Evolutionary conservation across 2,329 filamentous ascomycete species (phyloP), one percentile per base, ranked within the genome.

Genomic region (Paracamarosporium sp.): DNA sequence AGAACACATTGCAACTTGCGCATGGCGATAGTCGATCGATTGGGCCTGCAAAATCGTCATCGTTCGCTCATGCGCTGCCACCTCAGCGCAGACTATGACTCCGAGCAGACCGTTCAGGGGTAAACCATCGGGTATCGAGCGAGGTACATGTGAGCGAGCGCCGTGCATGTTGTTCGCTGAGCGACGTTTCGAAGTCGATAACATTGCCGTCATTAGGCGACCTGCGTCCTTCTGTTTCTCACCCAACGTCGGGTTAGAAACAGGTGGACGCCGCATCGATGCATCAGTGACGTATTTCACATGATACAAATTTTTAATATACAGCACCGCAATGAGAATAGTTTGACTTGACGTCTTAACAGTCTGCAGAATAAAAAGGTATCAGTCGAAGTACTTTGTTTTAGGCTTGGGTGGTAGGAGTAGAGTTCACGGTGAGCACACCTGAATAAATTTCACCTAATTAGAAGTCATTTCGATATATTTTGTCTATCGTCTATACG

Each of bases 151-250:
- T 33, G 44, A 20, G 30, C 12, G 22, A 51, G 13, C n/a, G n/a
- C 47, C 31, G 8, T 7, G 24, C 13, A 41, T n/a, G 25, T 13
- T 6, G 0, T 50, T 40, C n/a, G 33, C 36, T 31, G 47, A 30
- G 20, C 22, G 8, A 28, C 4, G 13, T 17, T 13, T 22, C 33
- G 33, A 22, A 12, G 13, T 12, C 17, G 12, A 24, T 43, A 9
- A 8, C 25, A 15, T 38, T 51, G 48, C 24, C 36, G 35, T 51
- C 48, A 51, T 41, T n/a, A 24, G 48, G 36, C 48, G 28, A 22
- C 48, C 25, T 41, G 48, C 17, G 17, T 51, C 24, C 35, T 41
- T 51, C 48, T 31, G 48, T 22, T 17, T 40, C n/a, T 51, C 48
- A 4, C 48, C 11, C 36, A 51, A 24, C 25, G 38, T 31, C 17